Evolutionary conservation across 768 basidiomycete genomes (phyloP).

Genomic region (Coprinellus micaceus): DNA sequence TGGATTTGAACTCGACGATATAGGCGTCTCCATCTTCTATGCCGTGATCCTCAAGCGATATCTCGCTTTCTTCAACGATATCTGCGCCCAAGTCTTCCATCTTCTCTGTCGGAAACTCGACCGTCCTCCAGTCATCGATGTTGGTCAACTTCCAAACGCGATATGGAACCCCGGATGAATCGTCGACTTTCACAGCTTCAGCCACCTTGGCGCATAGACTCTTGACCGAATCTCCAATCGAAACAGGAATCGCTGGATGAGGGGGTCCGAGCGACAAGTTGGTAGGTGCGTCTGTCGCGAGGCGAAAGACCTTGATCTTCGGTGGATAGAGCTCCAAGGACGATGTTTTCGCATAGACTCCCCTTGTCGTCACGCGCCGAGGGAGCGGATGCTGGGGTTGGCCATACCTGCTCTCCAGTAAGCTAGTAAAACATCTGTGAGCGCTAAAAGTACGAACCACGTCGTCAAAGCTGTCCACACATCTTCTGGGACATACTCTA

Average conservation of each 20-base stretch:
- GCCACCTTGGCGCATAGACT: constrained; percentile 40
- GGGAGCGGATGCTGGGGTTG: constrained; percentile 50
- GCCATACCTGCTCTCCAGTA: constrained; percentile 61
- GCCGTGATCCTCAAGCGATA: constrained; percentile 54
- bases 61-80: constrained; percentile 42
- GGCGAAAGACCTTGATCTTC: constrained; percentile 51
- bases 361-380: constrained; percentile 63
- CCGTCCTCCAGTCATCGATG: constrained; percentile 28
- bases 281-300: constrained; percentile 32
- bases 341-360: constrained; percentile 40
- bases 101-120: constrained; percentile 31
- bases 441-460: constrained; percentile 48
- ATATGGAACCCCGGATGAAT: constrained; percentile 34
- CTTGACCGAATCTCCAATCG: constrained; percentile 48
- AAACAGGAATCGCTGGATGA: constrained; percentile 41
- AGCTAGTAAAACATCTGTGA: constrained; percentile 4
- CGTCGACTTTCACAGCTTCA: constrained; percentile 27
- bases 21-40: constrained; percentile 65
- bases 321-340: constrained; percentile 74
- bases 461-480: constrained; percentile 65
- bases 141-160: constrained; percentile 64
- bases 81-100: constrained; percentile 31
- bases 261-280: constrained; percentile 21
- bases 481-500: constrained; percentile 69
- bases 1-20: constrained; percentile 67